phyloP scores from a whole-genome alignment of 2,329 filamentous ascomycete species.

The Xylariaceae sp. region DNA sequence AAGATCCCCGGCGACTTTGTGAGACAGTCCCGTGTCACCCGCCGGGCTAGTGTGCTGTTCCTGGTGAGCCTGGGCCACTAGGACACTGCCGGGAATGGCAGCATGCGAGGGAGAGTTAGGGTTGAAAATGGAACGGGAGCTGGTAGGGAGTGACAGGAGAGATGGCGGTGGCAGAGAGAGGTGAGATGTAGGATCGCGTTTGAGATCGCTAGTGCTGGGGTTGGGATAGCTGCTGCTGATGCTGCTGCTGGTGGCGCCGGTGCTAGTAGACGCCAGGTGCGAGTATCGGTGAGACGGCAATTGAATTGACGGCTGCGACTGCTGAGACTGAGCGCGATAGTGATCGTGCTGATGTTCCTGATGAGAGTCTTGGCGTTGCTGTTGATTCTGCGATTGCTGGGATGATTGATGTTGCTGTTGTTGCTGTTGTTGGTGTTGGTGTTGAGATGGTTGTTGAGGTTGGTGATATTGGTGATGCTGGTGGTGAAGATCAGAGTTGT shows the following conservation, averaged over 20 bases:
- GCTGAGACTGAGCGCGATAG: not conserved
- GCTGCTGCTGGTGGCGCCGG: too few relatives aligned
- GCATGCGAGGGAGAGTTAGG: slow-evolving; percentile 5
- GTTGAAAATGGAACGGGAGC: slow-evolving; percentile 13
- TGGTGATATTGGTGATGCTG: slow-evolving; percentile 3
- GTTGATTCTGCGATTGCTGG: not conserved
- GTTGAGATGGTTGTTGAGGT: not conserved
- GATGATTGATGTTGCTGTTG: not conserved
- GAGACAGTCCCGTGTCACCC: slow-evolving; percentile 7
- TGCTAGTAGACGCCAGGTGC: too few relatives aligned
- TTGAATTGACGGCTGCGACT: not conserved
- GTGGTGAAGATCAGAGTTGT: slow-evolving; percentile 3
- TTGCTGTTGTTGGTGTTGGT: slow-evolving; percentile 4
- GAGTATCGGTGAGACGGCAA: not conserved
- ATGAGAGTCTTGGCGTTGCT: not conserved
- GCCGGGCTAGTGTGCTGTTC: slow-evolving; percentile 1
- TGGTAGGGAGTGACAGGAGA: not conserved
- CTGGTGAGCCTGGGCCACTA: slow-evolving; percentile 6
- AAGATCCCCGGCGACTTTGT: slow-evolving; percentile 6
- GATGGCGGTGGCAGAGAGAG: slow-evolving; percentile 1
- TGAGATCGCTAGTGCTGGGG: not conserved
- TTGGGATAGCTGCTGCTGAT: not conserved
- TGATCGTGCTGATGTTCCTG: not conserved
- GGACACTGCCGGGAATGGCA: slow-evolving; percentile 1
- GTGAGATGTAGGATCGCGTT: not conserved